Conservation (phyloP, 192 early-diverging fungal genomes). For the Kickxella alabastrina region DNA sequence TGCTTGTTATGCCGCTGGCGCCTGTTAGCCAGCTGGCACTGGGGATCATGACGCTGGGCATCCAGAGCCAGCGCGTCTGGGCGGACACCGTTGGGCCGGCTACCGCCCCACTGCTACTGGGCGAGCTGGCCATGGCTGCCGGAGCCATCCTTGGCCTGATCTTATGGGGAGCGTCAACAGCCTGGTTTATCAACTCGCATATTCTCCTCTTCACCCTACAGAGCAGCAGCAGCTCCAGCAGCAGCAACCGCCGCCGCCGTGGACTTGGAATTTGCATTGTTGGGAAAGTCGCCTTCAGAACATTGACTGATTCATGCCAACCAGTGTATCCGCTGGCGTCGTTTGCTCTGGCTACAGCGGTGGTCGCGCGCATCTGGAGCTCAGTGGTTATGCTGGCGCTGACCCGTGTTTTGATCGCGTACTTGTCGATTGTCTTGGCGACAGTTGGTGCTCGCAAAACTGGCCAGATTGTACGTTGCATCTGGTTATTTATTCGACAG, state of each 20-base stretch:
- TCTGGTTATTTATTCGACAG: too few relatives aligned
- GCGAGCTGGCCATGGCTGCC: slow-evolving; percentile 38
- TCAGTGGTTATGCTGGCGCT: slow-evolving; percentile 7
- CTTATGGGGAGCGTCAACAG: slow-evolving; percentile 25
- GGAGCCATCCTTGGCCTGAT: slow-evolving; percentile 39
- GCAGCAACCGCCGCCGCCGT: too few relatives aligned
- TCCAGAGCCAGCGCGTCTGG: slow-evolving; percentile 40
- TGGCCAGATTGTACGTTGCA: too few relatives aligned
- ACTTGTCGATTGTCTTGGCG: not conserved
- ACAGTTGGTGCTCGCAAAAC: too few relatives aligned
- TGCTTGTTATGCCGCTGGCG: slow-evolving; percentile 12
- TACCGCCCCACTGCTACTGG: slow-evolving; percentile 31
- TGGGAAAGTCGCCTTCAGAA: too few relatives aligned
- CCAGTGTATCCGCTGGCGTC: slow-evolving; percentile 17
- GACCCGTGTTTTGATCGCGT: slow-evolving; percentile 6
- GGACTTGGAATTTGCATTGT: too few relatives aligned
- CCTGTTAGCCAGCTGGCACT: slow-evolving; percentile 19
- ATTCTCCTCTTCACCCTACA: slow-evolving; percentile 8
- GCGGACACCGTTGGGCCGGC: slow-evolving; percentile 20
- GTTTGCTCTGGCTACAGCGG: slow-evolving; percentile 25
- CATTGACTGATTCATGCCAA: not conserved
- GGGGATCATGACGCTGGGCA: slow-evolving; percentile 29
- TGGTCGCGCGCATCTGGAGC: slow-evolving; percentile 30
- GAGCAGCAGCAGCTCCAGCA: too few relatives aligned
- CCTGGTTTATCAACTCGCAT: slow-evolving; percentile 29